Conservation (phyloP, 2,329 filamentous ascomycete species). For the Coniochaeta sp. region DNA sequence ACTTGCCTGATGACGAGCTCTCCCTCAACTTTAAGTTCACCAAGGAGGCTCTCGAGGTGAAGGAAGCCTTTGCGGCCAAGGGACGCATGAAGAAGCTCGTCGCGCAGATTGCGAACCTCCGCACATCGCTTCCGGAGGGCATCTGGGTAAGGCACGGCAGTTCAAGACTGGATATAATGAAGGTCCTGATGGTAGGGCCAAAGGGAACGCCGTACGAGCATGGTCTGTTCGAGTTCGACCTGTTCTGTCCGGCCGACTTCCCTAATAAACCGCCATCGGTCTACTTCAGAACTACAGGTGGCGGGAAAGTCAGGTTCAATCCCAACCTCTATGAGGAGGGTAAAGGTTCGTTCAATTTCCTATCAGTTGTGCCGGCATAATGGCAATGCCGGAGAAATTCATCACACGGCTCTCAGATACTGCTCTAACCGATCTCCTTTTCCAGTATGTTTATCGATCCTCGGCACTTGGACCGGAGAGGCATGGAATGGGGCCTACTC, state of each 20-base stretch:
- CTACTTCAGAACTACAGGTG: conserved; percentile 36
- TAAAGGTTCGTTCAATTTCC: conserved; percentile 27
- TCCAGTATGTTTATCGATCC: conserved; percentile 40
- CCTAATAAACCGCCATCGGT: conserved; percentile 33
- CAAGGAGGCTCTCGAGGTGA: conserved; percentile 7
- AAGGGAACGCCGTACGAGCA: conserved; percentile 43
- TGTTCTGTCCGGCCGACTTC: conserved; percentile 34
- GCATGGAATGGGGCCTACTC: conserved; percentile 37
- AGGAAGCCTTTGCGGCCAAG: conserved; percentile 6
- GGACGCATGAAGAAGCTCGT: conserved; percentile 41
- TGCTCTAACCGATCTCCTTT: not conserved
- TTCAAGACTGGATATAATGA: conserved; percentile 40
- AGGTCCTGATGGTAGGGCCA: conserved; percentile 41
- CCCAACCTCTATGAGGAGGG: conserved; percentile 44
- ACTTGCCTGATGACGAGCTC: conserved; percentile 27
- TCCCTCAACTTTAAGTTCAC: conserved; percentile 18
- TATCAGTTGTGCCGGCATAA: not conserved
- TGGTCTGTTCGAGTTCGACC: conserved; percentile 48
- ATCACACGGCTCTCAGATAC: not conserved
- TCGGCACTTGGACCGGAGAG: conserved; percentile 40
- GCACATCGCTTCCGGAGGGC: conserved; percentile 38
- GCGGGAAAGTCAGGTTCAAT: conserved; percentile 33
- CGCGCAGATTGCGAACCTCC: conserved; percentile 35
- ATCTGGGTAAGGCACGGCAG: conserved; percentile 40
- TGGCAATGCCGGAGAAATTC: not conserved